These are phyloP conservation scores for Tillandsia fasciculata DNA, from an alignment of 176 grass and related monocot species.

Conservation along the genomic window DNA sequence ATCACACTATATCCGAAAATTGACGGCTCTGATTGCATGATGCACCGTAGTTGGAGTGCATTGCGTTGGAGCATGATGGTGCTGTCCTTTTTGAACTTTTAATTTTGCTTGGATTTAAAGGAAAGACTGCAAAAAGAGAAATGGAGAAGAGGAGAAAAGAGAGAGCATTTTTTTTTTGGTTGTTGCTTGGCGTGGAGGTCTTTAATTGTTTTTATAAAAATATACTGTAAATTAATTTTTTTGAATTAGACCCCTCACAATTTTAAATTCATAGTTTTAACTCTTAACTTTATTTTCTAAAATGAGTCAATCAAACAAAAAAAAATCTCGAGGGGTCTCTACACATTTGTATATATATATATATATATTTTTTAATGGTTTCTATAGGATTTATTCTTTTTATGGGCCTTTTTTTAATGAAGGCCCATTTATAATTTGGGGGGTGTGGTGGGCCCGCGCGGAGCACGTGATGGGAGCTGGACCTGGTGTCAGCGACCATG, in stretches of 20 bases:
- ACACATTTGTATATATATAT: too few species aligned
- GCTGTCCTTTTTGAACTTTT: constrained; percentile 13
- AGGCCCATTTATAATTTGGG: not conserved
- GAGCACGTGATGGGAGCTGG: constrained; percentile 19
- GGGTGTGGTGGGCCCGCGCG: not conserved
- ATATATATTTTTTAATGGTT: not conserved
- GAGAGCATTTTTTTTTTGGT: not conserved
- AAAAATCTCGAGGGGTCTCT: too few species aligned
- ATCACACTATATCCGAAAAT: too few species aligned
- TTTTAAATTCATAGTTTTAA: not conserved
- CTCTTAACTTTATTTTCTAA: too few species aligned
- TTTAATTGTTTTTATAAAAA: not conserved
- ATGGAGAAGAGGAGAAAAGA: constrained; percentile 5
- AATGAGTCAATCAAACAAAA: too few species aligned
- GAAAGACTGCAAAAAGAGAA: constrained; percentile 26
- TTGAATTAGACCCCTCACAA: not conserved
- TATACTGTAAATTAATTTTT: not conserved
- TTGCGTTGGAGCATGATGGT: not conserved
- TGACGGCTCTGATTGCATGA: not conserved
- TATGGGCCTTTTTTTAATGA: not conserved
- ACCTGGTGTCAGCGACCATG: not conserved
- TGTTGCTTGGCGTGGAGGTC: constrained; percentile 26
- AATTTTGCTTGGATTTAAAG: constrained; percentile 49
- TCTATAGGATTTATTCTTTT: constrained; percentile 1
- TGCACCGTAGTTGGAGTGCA: constrained; percentile 12